phyloP scores from a whole-genome alignment of 208 protist species.

The Strigomonas oncopelti region DNA sequence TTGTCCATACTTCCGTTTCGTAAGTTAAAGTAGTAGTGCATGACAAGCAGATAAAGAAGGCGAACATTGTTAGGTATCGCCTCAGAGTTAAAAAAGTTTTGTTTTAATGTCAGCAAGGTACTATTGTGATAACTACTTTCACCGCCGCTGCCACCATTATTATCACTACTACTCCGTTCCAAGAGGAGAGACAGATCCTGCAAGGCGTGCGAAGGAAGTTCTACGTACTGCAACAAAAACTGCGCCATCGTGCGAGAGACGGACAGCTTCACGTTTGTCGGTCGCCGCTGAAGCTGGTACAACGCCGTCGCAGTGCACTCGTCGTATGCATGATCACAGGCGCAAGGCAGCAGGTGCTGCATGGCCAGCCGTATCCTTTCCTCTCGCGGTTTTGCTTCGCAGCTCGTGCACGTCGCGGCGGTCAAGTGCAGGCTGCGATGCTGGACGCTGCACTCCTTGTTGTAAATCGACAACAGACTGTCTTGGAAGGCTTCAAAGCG shows the following conservation, averaged over 20 bases:
- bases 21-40: slow-evolving; percentile 25
- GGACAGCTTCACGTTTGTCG: not conserved
- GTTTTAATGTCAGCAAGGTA: not conserved
- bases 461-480: slow-evolving; percentile 24
- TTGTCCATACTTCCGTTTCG: not conserved
- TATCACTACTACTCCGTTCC: too few species aligned
- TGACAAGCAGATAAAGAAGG: slow-evolving; percentile 53
- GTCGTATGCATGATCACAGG: not conserved
- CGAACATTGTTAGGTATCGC: slow-evolving; percentile 48
- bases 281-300: not conserved
- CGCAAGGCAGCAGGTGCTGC: slow-evolving; percentile 26
- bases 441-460: slow-evolving; percentile 12
- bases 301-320: not conserved
- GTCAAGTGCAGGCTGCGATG: not conserved
- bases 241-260: not conserved
- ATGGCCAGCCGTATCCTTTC: slow-evolving; percentile 20
- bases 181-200: not conserved
- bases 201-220: not conserved
- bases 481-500: slow-evolving; percentile 33
- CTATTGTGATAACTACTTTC: not conserved
- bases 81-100: slow-evolving; percentile 41
- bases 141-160: too few species aligned
- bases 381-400: not conserved
- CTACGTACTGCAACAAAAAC: slow-evolving; percentile 8
- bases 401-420: not conserved